Evolutionary conservation across 208 protist genomes (phyloP).

Genomic region (Trypanosoma brucei): DNA sequence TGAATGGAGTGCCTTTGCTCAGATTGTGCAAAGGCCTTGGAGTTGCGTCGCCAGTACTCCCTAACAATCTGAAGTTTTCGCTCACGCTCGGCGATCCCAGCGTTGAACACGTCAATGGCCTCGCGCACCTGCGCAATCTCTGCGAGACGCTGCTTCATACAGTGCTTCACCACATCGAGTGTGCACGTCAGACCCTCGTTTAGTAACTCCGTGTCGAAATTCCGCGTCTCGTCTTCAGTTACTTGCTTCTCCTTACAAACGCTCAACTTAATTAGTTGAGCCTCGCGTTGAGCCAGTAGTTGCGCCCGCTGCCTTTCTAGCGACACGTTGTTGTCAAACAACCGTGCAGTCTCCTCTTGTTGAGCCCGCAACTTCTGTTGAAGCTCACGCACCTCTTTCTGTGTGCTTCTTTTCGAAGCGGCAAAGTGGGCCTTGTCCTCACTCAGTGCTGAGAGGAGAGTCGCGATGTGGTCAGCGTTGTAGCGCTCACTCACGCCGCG

Average conservation of each 20-base stretch:
- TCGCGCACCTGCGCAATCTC: constrained; percentile 20
- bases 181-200: constrained; percentile 23
- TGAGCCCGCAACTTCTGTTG: constrained; percentile 34
- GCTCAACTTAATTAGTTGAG: constrained; percentile 8
- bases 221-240: constrained; percentile 1
- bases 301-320: constrained; percentile 43
- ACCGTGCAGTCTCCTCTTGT: constrained; percentile 26
- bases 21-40: constrained; percentile 2
- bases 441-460: constrained; percentile 13
- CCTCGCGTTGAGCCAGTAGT: constrained; percentile 29
- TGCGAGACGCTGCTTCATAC: constrained; percentile 20
- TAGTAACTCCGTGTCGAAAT: constrained; percentile 21
- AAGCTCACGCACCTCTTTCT: constrained; percentile 12
- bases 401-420: constrained; percentile 5
- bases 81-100: constrained; percentile 15
- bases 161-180: constrained; percentile 14
- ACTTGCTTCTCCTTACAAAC: neutral
- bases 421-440: constrained; percentile 23
- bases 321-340: constrained; percentile 46
- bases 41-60: constrained; percentile 65
- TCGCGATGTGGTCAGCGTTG: constrained; percentile 18
- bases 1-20: too few species aligned
- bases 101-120: constrained; percentile 9
- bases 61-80: constrained; percentile 23
- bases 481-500: constrained; percentile 1